A percentile compares a stretch with the other conserved stretches of the same genome.
Conservation (phyloP, 139 green algal genomes). For the Micromonas commoda region DNA sequence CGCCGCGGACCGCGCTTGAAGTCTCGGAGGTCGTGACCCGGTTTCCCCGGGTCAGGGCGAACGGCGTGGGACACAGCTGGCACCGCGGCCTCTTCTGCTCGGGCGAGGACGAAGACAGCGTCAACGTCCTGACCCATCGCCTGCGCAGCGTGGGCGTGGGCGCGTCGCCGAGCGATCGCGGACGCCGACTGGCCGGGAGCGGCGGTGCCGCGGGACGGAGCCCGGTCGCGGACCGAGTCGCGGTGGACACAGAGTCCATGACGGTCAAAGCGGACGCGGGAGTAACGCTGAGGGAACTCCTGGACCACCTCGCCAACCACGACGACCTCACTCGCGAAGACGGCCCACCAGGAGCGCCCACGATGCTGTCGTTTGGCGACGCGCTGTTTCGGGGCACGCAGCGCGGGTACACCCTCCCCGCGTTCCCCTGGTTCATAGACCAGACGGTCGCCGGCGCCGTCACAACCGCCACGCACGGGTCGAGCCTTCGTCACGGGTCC, state of each 20-base stretch:
- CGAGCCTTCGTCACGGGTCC: neutral
- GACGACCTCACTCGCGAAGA: constrained; percentile 13
- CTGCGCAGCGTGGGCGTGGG: constrained; percentile 12
- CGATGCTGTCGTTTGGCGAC: too few relatives aligned
- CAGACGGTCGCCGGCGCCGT: constrained; percentile 35
- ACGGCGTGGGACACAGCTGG: constrained; percentile 50
- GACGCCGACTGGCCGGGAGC: too few relatives aligned
- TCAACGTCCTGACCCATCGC: constrained; percentile 61
- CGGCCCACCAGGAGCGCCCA: neutral
- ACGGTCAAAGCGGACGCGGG: constrained; percentile 66
- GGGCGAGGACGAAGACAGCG: constrained; percentile 9
- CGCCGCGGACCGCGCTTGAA: constrained; percentile 43
- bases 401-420: neutral
- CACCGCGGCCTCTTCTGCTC: neutral
- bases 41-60: constrained; percentile 30
- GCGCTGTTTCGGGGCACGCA: too few relatives aligned
- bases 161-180: too few relatives aligned
- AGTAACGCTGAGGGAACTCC: constrained; percentile 53
- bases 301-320: constrained; percentile 74
- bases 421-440: constrained; percentile 40
- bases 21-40: constrained; percentile 38
- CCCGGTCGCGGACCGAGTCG: constrained; percentile 29
- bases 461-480: constrained; percentile 30
- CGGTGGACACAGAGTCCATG: constrained; percentile 52
- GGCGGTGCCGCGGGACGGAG: too few relatives aligned